Conservation (phyloP, 148 eudicot species). For the Polygonum aviculare region DNA sequence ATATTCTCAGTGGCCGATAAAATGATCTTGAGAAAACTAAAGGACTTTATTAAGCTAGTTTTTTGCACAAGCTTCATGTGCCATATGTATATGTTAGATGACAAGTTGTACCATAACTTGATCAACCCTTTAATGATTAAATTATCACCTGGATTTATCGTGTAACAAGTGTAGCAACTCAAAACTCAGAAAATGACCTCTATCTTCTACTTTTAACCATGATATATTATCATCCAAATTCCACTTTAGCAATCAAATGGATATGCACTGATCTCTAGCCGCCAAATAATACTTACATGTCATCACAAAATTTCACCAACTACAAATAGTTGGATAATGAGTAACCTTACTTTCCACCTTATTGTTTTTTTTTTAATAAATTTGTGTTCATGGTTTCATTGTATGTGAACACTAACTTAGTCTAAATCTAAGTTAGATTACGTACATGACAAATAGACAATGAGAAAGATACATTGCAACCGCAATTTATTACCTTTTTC, state of each 20-base stretch:
- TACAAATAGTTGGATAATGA: too few relatives aligned
- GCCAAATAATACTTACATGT: neutral
- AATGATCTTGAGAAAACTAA: too few relatives aligned
- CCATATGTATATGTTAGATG: too few relatives aligned
- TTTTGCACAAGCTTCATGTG: too few relatives aligned
- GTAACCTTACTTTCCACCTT: neutral
- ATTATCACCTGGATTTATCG: neutral
- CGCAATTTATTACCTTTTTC: neutral
- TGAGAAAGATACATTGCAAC: neutral
- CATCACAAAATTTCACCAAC: neutral
- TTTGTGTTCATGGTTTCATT: neutral
- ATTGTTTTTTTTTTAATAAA: neutral
- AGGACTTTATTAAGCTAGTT: too few relatives aligned
- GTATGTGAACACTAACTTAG: neutral
- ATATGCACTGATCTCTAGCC: neutral
- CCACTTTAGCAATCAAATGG: neutral
- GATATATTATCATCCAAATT: neutral
- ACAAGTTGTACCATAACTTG: neutral
- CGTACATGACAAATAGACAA: neutral
- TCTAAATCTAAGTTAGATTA: neutral
- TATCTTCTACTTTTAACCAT: neutral
- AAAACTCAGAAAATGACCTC: neutral
- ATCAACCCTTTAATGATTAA: neutral
- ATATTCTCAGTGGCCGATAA: too few relatives aligned
- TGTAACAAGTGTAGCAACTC: neutral